Conservation (phyloP, 306 rosid genomes). For the Cucumis hystrix region DNA sequence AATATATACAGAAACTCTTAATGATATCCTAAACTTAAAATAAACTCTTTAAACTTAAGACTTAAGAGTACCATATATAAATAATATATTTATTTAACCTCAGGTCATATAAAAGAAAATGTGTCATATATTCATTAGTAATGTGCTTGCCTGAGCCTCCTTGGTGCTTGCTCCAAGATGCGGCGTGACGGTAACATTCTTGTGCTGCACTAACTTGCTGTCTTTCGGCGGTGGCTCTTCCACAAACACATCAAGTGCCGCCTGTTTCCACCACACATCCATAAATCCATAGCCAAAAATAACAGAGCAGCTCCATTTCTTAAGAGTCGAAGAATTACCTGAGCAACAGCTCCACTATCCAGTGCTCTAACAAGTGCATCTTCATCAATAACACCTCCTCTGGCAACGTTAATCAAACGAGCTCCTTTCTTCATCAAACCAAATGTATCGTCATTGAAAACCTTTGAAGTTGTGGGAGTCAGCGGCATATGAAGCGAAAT, state of each 20-base stretch:
- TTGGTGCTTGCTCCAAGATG: slow-evolving; percentile 98
- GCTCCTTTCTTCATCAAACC: slow-evolving; percentile 75
- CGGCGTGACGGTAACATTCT: slow-evolving; percentile 75
- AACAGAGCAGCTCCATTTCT: not conserved
- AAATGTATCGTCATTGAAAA: slow-evolving; percentile 60
- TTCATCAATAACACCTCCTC: slow-evolving; percentile 94
- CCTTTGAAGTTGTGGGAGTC: slow-evolving; percentile 57
- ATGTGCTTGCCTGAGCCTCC: slow-evolving; percentile 66
- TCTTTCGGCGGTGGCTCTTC: slow-evolving; percentile 81
- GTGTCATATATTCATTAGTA: not conserved
- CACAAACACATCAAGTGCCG: slow-evolving; percentile 79
- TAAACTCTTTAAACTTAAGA: too few species aligned
- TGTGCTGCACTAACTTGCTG: slow-evolving; percentile 61
- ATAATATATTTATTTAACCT: too few species aligned
- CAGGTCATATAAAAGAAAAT: too few species aligned
- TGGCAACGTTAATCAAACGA: slow-evolving; percentile 65
- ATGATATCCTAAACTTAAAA: too few species aligned
- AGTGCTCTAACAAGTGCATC: slow-evolving; percentile 75
- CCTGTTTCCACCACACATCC: slow-evolving; percentile 26
- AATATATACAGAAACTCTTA: too few species aligned
- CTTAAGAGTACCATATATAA: too few species aligned
- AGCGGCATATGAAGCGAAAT: slow-evolving; percentile 91
- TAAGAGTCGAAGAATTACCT: slow-evolving; percentile 19
- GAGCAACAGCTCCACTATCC: slow-evolving; percentile 72
- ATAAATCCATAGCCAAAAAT: not conserved